phyloP scores from a whole-genome alignment of 371 early-diverging fungal species.

The Fennellomyces sp. region DNA sequence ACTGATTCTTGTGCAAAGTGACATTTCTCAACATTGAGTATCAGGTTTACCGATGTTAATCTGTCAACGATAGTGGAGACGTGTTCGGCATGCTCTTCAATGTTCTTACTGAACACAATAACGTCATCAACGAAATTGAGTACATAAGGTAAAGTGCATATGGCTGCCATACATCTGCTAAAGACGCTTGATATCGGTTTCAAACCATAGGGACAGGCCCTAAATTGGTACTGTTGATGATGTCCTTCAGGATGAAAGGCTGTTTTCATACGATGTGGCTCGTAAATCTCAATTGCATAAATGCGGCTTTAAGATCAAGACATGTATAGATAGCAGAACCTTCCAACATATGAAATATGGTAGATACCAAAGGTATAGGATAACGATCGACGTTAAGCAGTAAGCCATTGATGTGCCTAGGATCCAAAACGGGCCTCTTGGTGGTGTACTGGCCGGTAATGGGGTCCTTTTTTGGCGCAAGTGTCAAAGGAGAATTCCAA shows the following conservation, averaged over 20 bases:
- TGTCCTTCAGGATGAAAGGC: background rate
- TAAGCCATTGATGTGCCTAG: conserved; percentile 18
- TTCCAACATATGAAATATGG: conserved; percentile 15
- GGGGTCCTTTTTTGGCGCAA: conserved; percentile 24
- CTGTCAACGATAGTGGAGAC: conserved; percentile 6
- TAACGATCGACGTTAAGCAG: conserved; percentile 21
- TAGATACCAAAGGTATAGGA: conserved; percentile 20
- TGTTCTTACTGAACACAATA: background rate
- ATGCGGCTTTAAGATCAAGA: conserved; percentile 27
- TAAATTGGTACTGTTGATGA: conserved; percentile 30
- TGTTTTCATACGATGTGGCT: conserved; percentile 12
- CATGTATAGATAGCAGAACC: conserved; percentile 20
- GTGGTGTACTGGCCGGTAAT: conserved; percentile 14
- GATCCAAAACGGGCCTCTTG: conserved; percentile 21
- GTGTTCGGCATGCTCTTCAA: conserved; percentile 14
- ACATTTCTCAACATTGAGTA: no score
- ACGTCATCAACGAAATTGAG: conserved; percentile 18
- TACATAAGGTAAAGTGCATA: conserved; percentile 5
- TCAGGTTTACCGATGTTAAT: conserved; percentile 15
- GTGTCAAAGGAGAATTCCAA: conserved; percentile 27
- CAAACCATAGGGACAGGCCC: conserved; percentile 25
- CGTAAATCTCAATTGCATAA: conserved; percentile 27
- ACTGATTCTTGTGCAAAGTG: no score
- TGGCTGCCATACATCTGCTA: conserved; percentile 17
- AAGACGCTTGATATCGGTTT: conserved; percentile 25